Evolutionary conservation across 805 yeast genomes (phyloP).

Genomic region (Scheffersomyces amazonensis): DNA sequence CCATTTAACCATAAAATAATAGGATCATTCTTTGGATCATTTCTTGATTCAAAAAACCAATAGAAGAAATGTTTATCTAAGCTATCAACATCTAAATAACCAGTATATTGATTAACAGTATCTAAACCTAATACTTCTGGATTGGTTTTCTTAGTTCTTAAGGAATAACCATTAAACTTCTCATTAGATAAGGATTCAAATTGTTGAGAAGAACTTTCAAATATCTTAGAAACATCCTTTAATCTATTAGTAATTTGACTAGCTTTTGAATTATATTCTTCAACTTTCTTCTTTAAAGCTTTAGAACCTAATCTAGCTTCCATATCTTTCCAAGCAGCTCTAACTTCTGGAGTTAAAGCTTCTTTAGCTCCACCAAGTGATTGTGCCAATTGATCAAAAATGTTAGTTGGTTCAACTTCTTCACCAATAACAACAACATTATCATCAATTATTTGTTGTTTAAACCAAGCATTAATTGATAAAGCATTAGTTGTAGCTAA

Average conservation of each 20-base stretch:
- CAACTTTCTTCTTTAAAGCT: conserved; percentile 6
- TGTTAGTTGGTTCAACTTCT: neutral
- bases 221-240: conserved; percentile 5
- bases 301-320: conserved; percentile 7
- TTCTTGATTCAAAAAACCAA: conserved; percentile 92
- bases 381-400: neutral
- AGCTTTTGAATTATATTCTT: conserved; percentile 5
- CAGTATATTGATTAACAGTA: conserved; percentile 35
- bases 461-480: neutral
- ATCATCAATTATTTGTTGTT: conserved; percentile 7
- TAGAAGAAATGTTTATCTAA: conserved; percentile 76
- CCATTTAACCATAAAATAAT: conserved; percentile 91
- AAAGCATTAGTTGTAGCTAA: conserved; percentile 7
- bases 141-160: conserved; percentile 28
- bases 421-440: neutral
- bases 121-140: conserved; percentile 38
- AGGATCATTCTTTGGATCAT: conserved; percentile 84
- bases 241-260: conserved; percentile 8
- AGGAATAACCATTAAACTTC: conserved; percentile 22
- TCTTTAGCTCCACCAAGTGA: neutral
- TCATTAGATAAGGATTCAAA: conserved; percentile 17
- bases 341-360: conserved; percentile 4
- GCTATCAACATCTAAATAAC: conserved; percentile 34
- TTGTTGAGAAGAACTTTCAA: neutral
- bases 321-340: conserved; percentile 15